Conservation (phyloP, 768 basidiomycete species). For the Leccinum olivaceopallidum region DNA sequence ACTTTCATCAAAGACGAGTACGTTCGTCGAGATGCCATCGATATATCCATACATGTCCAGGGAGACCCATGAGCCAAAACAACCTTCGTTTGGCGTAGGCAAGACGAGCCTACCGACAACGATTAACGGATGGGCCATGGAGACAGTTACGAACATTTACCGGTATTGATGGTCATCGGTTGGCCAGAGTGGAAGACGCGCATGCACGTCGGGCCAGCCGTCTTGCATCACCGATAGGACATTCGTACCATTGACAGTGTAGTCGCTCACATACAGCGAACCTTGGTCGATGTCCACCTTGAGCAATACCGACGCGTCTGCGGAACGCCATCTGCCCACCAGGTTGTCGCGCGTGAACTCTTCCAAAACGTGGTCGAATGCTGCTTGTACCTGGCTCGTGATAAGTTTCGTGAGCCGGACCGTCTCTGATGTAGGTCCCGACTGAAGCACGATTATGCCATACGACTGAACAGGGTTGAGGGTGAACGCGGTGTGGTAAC, state of each 20-base stretch:
- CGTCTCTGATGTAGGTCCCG: slow-evolving; percentile 38
- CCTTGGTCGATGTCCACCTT: slow-evolving; percentile 32
- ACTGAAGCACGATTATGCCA: slow-evolving; percentile 42
- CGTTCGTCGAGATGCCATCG: slow-evolving; percentile 23
- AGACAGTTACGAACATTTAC: slow-evolving; percentile 11
- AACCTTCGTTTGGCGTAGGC: slow-evolving; percentile 19
- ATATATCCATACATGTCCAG: slow-evolving; percentile 29
- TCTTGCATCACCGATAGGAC: slow-evolving; percentile 36
- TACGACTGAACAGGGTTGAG: slow-evolving; percentile 42
- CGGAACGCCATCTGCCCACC: slow-evolving; percentile 37
- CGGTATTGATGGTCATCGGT: slow-evolving; percentile 43
- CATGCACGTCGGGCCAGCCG: background rate
- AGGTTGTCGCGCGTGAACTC: slow-evolving; percentile 29
- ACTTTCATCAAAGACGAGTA: slow-evolving; percentile 10
- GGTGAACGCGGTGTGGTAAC: slow-evolving; percentile 42
- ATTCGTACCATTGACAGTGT: slow-evolving; percentile 36
- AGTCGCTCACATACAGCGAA: slow-evolving; percentile 32
- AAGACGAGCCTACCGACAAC: slow-evolving; percentile 15
- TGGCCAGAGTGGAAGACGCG: slow-evolving; percentile 33
- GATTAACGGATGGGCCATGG: background rate
- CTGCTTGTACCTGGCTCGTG: slow-evolving; percentile 35
- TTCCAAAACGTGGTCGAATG: slow-evolving; percentile 35
- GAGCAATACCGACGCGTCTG: slow-evolving; percentile 29
- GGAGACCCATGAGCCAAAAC: slow-evolving; percentile 21
- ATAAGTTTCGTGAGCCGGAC: slow-evolving; percentile 34